Evolutionary conservation across 225 moss, liverwort and hornwort species (phyloP), one percentile per base, ranked within the genome.

Genomic region (Marchantia paleacea): DNA sequence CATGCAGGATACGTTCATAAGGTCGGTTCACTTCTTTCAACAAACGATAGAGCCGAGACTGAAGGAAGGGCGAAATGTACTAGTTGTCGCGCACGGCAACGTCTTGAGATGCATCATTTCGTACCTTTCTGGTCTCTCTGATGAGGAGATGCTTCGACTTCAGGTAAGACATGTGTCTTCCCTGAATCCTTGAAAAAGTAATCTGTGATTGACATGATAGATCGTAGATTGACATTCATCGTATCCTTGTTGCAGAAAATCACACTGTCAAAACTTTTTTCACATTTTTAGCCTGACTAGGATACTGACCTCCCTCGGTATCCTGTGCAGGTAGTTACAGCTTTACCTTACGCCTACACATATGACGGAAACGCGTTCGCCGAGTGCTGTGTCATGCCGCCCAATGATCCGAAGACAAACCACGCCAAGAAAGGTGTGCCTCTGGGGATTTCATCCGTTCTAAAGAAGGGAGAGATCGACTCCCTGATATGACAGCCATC

Each of bases 1-100:
- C 18, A 7, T 72, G 29, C 83, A 94, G 96, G 94, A 96, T 80
- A 92, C 94, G 22, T 92, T 84, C 66, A 77, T 85, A 65, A 89
- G 94, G 83, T 81, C 92, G n/a, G 89, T 94, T 47, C 87, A 90
- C 8, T 93, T 93, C 78, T 96, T 96, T 65, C 31, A 84, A 64
- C 80, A 81, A 31, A 96, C 96, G 29, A 93, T 94, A 70, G 92
- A 92, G 83, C 91, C 96, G 22, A 91, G 92, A 72, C 82, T 94
- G 74, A 91, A 96, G 84, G 94, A 96, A 85, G 94, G 96, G 48
- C 86, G 90, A 83, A 94, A 90, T 67, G 92, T 93, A 15, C 85
- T 94, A 53, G 88, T 96, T 64, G 96, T 94, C 75, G 96, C 92
- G 8, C 96, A 96, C 84, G 96, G 96, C 80, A 96, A 96, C 85